phyloP scores from a whole-genome alignment of 257 asterid genomes.

The Fraxinus excelsior region DNA sequence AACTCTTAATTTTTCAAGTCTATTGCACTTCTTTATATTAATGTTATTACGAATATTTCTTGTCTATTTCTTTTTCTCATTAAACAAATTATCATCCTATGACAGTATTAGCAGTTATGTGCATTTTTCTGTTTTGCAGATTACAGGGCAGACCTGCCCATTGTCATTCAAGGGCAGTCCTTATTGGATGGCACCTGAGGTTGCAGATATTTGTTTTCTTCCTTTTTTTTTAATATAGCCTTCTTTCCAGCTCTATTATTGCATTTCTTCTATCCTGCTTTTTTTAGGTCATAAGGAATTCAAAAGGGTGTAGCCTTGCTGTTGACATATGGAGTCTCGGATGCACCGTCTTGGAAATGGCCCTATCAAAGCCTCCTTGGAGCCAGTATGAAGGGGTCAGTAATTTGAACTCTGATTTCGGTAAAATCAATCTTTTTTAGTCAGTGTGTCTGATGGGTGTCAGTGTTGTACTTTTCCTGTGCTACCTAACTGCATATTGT shows the following conservation, averaged over 20 bases:
- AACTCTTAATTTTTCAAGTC: neutral
- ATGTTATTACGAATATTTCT: conserved; percentile 1
- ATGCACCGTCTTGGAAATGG: conserved; percentile 98
- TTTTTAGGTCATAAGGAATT: conserved; percentile 61
- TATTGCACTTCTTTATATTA: neutral
- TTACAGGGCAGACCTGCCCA: conserved; percentile 88
- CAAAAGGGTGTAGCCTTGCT: conserved; percentile 91
- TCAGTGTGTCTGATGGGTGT: neutral
- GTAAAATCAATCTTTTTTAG: neutral
- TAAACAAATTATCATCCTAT: neutral
- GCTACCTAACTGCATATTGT: neutral
- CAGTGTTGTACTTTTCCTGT: neutral
- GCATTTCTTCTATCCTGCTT: conserved; percentile 18
- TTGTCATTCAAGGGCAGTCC: conserved; percentile 98
- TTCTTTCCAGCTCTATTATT: conserved; percentile 13
- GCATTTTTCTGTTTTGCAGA: conserved; percentile 47
- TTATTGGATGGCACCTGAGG: conserved; percentile 99
- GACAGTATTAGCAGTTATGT: conserved; percentile 8
- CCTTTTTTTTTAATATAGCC: conserved; percentile 6
- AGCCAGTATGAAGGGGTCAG: conserved; percentile 99
- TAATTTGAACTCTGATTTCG: conserved; percentile 29
- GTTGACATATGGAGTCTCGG: conserved; percentile 99
- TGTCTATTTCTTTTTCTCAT: neutral
- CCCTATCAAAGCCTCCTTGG: conserved; percentile 98
- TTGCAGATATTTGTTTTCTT: conserved; percentile 30